Evolutionary conservation across 2,329 filamentous ascomycete genomes (phyloP), one percentile per base, ranked within the genome.

Genomic region (Mycogone perniciosa): DNA sequence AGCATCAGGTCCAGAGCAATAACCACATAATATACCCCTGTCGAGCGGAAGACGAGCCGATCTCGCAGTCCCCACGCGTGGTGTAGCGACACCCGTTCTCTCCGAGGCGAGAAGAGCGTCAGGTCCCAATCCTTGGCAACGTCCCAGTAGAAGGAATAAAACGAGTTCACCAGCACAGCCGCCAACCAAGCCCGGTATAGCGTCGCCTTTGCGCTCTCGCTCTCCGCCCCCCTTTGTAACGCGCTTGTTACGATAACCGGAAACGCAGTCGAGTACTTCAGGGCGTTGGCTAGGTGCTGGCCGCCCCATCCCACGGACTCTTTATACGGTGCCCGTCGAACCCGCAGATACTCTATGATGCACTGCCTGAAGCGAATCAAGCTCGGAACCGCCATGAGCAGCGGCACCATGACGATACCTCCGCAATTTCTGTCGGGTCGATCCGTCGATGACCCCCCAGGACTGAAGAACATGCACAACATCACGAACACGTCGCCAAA

Each of bases 131-230:
- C 93, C 72, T 91, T 93, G 50, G 89, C 79, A 31, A 97, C 84
- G 62, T 99, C 93, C 93, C 93, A 99, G 76, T 93, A 99, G 73
- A 97, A 97, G n/a, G 87, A 90, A 71, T 96, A 99, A 41, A 87
- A 75, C 10, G 89, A 95, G 68, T 99, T 96, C 60, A 93, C 64
- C 33, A 89, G 73, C 31, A 89, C 86, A 40, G 86, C 86, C 34
- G 79, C 69, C 31, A 95, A 73, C 84, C 89, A 93, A 44, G 73
- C 71, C 38, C 73, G 73, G 65, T 81, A 78, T 51, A 80, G 63
- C 1, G 65, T 61, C 3, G 71, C 65, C 54, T 70, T 67, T 5
- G 72, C 68, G 34, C 65, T 64, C 10, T 68, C 69, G 38, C 66
- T 60, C 33, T 65, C 79, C 66, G 67, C 76, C 73, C 66, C 82